Percentiles rank a stretch among this genome's conserved stretches.
phyloP scores from a whole-genome alignment of 139 green algal genomes.

The Desmodesmus armatus region DNA sequence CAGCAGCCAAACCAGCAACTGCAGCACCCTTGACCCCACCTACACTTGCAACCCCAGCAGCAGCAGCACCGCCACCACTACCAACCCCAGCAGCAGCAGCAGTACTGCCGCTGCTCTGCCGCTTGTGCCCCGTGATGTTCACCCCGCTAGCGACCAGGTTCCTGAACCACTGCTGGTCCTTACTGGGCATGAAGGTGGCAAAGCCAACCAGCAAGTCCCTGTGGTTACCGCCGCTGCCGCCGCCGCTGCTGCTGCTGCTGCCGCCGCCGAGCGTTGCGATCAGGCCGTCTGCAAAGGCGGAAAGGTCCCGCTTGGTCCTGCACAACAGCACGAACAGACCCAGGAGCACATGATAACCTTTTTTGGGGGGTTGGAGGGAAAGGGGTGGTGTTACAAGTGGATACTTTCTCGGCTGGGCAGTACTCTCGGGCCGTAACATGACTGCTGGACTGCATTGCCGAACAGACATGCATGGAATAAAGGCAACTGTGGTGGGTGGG shows the following conservation, averaged over 20 bases:
- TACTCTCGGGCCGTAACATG: too few relatives aligned
- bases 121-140: neutral
- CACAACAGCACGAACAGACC: too few relatives aligned
- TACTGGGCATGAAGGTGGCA: conserved; percentile 60
- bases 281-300: conserved; percentile 59
- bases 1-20: too few relatives aligned
- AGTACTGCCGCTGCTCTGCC: neutral
- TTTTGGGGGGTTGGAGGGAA: too few relatives aligned
- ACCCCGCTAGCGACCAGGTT: conserved; percentile 46
- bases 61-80: neutral
- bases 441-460: too few relatives aligned
- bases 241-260: conserved; percentile 60
- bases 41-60: neutral
- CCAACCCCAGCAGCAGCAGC: neutral
- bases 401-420: too few relatives aligned
- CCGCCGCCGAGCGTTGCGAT: conserved; percentile 59
- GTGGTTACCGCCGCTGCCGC: conserved; percentile 41
- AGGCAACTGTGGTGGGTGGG: too few relatives aligned
- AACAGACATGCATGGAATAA: too few relatives aligned
- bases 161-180: conserved; percentile 57
- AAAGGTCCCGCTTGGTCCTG: conserved; percentile 52
- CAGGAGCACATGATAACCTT: too few relatives aligned
- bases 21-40: too few relatives aligned
- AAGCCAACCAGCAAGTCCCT: conserved; percentile 64
- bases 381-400: too few relatives aligned